phyloP scores from a whole-genome alignment of 371 early-diverging fungal genomes.

The Mucor mucedo region DNA sequence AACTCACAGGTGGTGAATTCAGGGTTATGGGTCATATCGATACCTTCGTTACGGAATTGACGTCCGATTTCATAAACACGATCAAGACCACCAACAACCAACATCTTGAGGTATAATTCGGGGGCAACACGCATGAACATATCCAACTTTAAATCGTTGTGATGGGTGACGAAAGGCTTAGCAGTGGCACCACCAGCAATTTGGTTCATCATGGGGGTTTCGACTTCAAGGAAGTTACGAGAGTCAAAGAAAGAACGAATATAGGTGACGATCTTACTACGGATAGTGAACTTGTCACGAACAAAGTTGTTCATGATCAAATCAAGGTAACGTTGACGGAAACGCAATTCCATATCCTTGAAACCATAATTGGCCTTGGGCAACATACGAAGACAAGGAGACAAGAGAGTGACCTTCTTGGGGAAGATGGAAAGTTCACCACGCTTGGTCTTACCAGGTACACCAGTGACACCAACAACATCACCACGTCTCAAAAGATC shows the following conservation, averaged over 20 bases:
- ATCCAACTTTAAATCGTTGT: slow-evolving; percentile 99
- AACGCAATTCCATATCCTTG: slow-evolving; percentile 96
- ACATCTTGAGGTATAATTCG: slow-evolving; percentile 98
- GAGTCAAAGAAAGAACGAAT: slow-evolving; percentile 94
- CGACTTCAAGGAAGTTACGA: slow-evolving; percentile 98
- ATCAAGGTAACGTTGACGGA: slow-evolving; percentile 99
- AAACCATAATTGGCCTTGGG: slow-evolving; percentile 97
- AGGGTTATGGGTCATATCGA: slow-evolving; percentile 99
- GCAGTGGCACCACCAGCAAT: slow-evolving; percentile 99
- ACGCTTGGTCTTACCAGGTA: slow-evolving; percentile 92
- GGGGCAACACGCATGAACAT: slow-evolving; percentile 99
- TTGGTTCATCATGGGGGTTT: slow-evolving; percentile 99
- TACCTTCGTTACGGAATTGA: slow-evolving; percentile 99
- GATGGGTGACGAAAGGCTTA: slow-evolving; percentile 99
- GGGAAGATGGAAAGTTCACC: slow-evolving; percentile 98
- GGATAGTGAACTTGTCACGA: slow-evolving; percentile 91
- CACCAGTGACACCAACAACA: slow-evolving; percentile 96
- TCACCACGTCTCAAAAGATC: slow-evolving; percentile 95
- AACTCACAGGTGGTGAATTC: slow-evolving; percentile 99
- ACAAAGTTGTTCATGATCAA: slow-evolving; percentile 98
- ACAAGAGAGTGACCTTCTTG: slow-evolving; percentile 81
- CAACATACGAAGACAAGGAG: slow-evolving; percentile 97
- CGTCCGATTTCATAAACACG: slow-evolving; percentile 99
- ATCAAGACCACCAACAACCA: slow-evolving; percentile 98
- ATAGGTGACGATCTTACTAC: slow-evolving; percentile 94